Conservation (phyloP, 768 basidiomycete species). For the Boletus speciosus region DNA sequence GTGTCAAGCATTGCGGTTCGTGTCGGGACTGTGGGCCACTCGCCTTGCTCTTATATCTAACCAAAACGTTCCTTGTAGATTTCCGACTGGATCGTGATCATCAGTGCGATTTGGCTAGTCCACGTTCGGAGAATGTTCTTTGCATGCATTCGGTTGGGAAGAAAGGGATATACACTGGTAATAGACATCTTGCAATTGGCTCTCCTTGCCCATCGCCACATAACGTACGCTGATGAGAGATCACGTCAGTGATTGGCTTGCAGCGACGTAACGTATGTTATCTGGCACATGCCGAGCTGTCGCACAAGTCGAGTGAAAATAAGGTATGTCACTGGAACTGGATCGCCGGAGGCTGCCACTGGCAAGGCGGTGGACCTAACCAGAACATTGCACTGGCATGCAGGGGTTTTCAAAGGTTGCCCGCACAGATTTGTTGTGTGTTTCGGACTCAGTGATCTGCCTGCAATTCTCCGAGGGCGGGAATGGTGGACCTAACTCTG, state of each 20-base stretch:
- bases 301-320: background rate
- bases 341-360: background rate
- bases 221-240: no score
- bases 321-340: background rate
- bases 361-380: background rate
- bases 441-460: no score
- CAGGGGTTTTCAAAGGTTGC: background rate
- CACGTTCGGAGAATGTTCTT: background rate
- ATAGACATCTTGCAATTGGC: no score
- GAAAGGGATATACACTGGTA: background rate
- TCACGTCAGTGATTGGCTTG: no score
- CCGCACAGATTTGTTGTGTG: background rate
- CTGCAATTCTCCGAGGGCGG: background rate
- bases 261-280: no score
- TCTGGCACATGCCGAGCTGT: no score
- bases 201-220: no score
- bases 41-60: constrained; percentile 2
- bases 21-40: background rate
- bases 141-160: background rate
- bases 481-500: background rate
- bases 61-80: no score
- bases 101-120: background rate
- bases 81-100: background rate
- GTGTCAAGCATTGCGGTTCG: background rate
- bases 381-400: background rate